Base-by-base conservation (phyloP, 73 alveolate species). In the Paramecium biaurelia region DNA sequence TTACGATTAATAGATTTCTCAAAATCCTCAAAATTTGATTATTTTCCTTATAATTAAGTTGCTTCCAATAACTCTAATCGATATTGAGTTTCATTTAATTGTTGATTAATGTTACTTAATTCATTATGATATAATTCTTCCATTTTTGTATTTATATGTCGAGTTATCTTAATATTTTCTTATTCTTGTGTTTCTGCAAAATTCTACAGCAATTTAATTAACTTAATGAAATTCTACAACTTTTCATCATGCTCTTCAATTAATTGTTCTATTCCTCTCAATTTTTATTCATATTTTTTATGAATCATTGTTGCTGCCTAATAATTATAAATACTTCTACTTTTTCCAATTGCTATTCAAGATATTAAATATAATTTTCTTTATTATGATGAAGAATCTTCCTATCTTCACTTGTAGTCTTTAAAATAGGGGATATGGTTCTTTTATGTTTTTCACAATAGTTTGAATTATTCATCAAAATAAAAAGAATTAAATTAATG, bases 141-240 rank as follows among this genome's bases (percentile, higher is more conserved):
- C 53, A 76, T 76, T 21, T 57, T 38, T 18, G 72, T 42, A 42
- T 76, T 76, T 34, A 76, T 21, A 76, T 76, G 47, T 38, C 30
- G 42, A 18, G 28, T 41, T n/a, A 76, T 76, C 15, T 37, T 76
- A 20, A 9, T 20, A 43, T 76, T 76, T 43, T 76, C 89, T 18
- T 34, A 76, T 76, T 76, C 89, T 76, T 76, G 37, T 37, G 89
- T 21, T 76, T 76, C 89, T 38, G 89, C 89, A 76, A 76, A 76
- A 20, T 76, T 28, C 37, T 76, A 45, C 34, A 76, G 15, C 24
- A 76, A 41, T 41, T 76, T 41, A 0, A 76, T 41, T 9, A 76
- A 38, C 74, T 76, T 76, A 4, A 76, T 32, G 20, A 76, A 76
- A 21, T 76, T 76, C 49, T 35, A 18, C n/a, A 76, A 21, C 24